Evolutionary conservation across 2,329 filamentous ascomycete genomes (phyloP), one percentile per base, ranked within the genome.

Genomic region (Lasiodiplodia gonubiensis): DNA sequence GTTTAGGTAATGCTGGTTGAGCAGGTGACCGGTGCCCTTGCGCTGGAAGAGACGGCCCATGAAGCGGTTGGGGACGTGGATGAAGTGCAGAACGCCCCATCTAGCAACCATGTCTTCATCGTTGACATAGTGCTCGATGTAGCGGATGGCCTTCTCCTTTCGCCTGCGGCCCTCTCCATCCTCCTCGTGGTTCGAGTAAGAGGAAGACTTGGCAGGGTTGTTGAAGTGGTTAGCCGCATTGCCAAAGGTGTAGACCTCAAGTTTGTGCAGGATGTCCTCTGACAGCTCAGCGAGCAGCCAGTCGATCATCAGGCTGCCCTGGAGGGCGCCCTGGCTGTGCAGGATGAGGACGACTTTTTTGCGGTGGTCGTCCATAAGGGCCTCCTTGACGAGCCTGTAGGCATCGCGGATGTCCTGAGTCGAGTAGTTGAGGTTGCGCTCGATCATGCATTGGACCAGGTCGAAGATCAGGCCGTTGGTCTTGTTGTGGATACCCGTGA

Each of bases 61-160:
- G 70, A 83, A 86, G 16, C 81, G 77, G 68, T 84, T 85, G 0
- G 79, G 76, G 63, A 85, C 84, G 33, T 79, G 83, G 2, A 84
- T 82, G 73, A 92, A 93, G 75, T 91, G 86, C 42, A 94, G 81
- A 6, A 93, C 87, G 1, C 92, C 92, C 85, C 90, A 92, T 11
- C 88, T 80, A 4, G 91, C 86, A 2, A 94, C 91, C 71, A 92
- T 91, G 72, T 95, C 92, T 18, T 83, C 85, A 10, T 85, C 85
- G 74, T 94, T 91, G 2, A 89, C 90, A 73, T 94, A 95, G 77
- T 95, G 92, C 78, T 95, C 92, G 48, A 95, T 89, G 70, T 93
- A 85, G 6, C 86, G 84, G 63, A 94, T 89, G 2, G 86, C 86
- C 49, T 74, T 73, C 37, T 69, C 64, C n/a, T 68, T 67, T 33